Percentiles rank a stretch among this genome's conserved stretches.
Evolutionary conservation across 2,329 filamentous ascomycete genomes (phyloP).

Genomic region (Exophiala sideris): DNA sequence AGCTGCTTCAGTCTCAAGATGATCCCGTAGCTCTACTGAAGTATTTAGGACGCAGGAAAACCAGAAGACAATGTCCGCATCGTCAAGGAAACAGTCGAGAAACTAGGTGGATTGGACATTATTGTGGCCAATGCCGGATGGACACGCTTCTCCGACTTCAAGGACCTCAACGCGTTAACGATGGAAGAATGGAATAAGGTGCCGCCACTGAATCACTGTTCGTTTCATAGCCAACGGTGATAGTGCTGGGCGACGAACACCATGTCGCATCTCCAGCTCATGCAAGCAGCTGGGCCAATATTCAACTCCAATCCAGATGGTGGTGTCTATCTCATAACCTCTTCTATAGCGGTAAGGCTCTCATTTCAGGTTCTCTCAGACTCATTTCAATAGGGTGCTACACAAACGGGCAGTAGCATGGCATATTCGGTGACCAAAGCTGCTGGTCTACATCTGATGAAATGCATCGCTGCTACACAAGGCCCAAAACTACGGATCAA

Average conservation of each 20-base stretch:
- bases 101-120: conserved; percentile 68
- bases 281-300: conserved; percentile 55
- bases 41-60: conserved; percentile 56
- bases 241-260: conserved; percentile 63
- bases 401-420: conserved; percentile 59
- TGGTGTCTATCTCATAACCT: conserved; percentile 61
- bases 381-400: conserved; percentile 46
- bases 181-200: conserved; percentile 64
- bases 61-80: conserved; percentile 57
- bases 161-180: conserved; percentile 55
- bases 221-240: background rate
- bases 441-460: conserved; percentile 66
- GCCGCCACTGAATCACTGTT: conserved; percentile 3
- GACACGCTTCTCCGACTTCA: conserved; percentile 58
- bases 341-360: conserved; percentile 54
- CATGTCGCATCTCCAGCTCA: conserved; percentile 50
- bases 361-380: background rate
- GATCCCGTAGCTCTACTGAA: conserved; percentile 7
- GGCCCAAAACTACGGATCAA: conserved; percentile 63
- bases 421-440: conserved; percentile 78
- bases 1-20: conserved; percentile 19
- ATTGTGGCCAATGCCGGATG: conserved; percentile 74
- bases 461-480: conserved; percentile 60
- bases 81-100: conserved; percentile 57
- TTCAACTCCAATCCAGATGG: conserved; percentile 61